Conservation (phyloP, 2,329 filamentous ascomycete genomes). For the Diaporthe humulicola region DNA sequence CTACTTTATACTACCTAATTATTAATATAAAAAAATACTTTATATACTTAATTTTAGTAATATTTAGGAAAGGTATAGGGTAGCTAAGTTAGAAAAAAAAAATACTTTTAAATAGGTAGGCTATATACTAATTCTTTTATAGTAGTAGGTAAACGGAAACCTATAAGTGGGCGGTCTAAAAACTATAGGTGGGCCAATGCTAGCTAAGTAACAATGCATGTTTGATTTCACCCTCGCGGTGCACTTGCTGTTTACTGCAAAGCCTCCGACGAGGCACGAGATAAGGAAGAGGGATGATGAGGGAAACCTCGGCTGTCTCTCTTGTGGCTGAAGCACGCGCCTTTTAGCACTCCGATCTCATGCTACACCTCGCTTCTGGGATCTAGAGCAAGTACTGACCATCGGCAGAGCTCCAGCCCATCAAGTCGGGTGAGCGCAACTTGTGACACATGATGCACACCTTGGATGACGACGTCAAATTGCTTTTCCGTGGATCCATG, state of each 20-base stretch:
- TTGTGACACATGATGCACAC: background rate
- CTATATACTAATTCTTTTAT: too few species aligned
- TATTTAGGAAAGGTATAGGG: too few species aligned
- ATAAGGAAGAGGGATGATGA: background rate
- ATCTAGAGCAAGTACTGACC: background rate
- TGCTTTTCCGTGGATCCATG: conserved; percentile 16
- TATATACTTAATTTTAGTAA: too few species aligned
- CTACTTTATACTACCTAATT: too few species aligned
- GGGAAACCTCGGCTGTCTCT: conserved; percentile 13
- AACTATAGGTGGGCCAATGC: too few species aligned
- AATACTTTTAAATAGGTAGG: too few species aligned
- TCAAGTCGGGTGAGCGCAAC: background rate
- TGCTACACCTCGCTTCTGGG: background rate
- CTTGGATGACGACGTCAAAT: conserved; percentile 18
- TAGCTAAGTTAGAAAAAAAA: too few species aligned
- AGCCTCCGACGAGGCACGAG: background rate
- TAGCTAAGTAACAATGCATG: too few species aligned
- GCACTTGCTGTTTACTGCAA: background rate
- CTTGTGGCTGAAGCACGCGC: conserved; percentile 20
- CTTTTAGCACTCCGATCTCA: conserved; percentile 8
- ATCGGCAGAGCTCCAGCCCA: background rate
- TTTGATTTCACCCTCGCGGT: background rate
- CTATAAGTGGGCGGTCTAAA: too few species aligned
- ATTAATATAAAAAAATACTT: too few species aligned
- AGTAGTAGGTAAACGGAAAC: too few species aligned